A percentile compares a stretch with the other conserved stretches of the same genome.
phyloP scores from a whole-genome alignment of 768 basidiomycete species.

The Hygrocybe punicea region DNA sequence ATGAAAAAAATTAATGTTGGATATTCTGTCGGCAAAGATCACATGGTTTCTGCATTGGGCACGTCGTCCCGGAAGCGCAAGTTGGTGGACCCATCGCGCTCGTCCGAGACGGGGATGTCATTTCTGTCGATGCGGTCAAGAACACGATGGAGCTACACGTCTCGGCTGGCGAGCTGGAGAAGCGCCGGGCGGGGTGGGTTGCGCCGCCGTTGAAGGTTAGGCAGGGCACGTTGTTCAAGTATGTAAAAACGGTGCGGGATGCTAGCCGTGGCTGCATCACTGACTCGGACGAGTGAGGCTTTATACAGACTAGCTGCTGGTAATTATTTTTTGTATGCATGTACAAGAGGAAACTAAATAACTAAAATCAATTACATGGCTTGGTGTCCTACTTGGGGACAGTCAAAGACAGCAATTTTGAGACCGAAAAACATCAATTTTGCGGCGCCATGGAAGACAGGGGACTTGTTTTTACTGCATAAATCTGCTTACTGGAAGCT shows the following conservation, averaged over 20 bases:
- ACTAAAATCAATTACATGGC: too few relatives aligned
- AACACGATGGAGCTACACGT: slow-evolving; percentile 80
- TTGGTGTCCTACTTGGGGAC: too few relatives aligned
- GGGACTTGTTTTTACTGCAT: too few relatives aligned
- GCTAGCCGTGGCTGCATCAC: slow-evolving; percentile 93
- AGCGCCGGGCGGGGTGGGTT: slow-evolving; percentile 70
- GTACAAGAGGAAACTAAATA: too few relatives aligned
- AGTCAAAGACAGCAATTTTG: too few relatives aligned
- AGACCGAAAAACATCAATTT: too few relatives aligned
- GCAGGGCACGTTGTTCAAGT: slow-evolving; percentile 74
- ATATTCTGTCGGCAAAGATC: slow-evolving; percentile 48
- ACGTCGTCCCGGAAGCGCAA: slow-evolving; percentile 94
- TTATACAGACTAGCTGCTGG: too few relatives aligned
- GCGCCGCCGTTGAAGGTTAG: slow-evolving; percentile 81
- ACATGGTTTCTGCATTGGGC: slow-evolving; percentile 94
- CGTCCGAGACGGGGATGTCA: slow-evolving; percentile 81
- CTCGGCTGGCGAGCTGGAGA: slow-evolving; percentile 71
- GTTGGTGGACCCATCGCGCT: slow-evolving; percentile 91
- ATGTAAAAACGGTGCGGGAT: slow-evolving; percentile 79
- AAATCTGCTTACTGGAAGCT: too few relatives aligned
- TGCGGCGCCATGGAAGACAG: too few relatives aligned
- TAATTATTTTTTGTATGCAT: too few relatives aligned
- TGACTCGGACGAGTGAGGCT: background rate
- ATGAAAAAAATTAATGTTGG: background rate
- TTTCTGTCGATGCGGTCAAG: slow-evolving; percentile 83